Percentiles rank a stretch among this genome's conserved stretches.
phyloP scores from a whole-genome alignment of 768 basidiomycete genomes.

The Trametes maxima region DNA sequence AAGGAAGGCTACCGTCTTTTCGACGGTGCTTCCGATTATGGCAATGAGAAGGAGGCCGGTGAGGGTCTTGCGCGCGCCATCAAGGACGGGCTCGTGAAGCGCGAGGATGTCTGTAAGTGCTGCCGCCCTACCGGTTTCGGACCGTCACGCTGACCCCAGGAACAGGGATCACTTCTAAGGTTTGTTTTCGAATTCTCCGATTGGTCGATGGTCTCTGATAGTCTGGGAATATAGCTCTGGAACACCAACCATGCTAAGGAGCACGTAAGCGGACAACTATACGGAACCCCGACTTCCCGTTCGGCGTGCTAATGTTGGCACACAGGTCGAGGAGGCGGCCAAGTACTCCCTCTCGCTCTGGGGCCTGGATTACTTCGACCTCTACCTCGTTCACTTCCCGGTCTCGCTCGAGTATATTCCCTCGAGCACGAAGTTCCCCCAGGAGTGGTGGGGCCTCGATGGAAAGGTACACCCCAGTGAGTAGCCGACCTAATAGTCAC shows the following conservation, averaged over 20 bases:
- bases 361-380: slow-evolving; percentile 84
- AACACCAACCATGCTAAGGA: slow-evolving; percentile 86
- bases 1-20: slow-evolving; percentile 86
- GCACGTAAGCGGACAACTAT: slow-evolving; percentile 48
- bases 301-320: not conserved
- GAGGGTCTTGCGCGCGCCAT: slow-evolving; percentile 80
- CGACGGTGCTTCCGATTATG: slow-evolving; percentile 86
- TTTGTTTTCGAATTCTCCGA: slow-evolving; percentile 26
- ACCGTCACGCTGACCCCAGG: not conserved
- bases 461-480: slow-evolving; percentile 66
- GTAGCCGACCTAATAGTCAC: slow-evolving; percentile 20
- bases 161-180: slow-evolving; percentile 85
- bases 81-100: slow-evolving; percentile 78
- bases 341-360: slow-evolving; percentile 74
- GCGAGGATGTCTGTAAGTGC: slow-evolving; percentile 81
- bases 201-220: slow-evolving; percentile 6
- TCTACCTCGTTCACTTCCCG: slow-evolving; percentile 87
- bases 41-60: slow-evolving; percentile 87
- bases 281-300: slow-evolving; percentile 3
- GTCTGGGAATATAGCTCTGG: slow-evolving; percentile 59
- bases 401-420: slow-evolving; percentile 81
- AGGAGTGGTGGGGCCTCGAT: slow-evolving; percentile 81
- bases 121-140: not conserved
- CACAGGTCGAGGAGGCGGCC: slow-evolving; percentile 53
- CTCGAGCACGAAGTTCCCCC: slow-evolving; percentile 73